Base-by-base conservation (phyloP, 257 asterid genomes). In the Rehmannia glutinosa region DNA sequence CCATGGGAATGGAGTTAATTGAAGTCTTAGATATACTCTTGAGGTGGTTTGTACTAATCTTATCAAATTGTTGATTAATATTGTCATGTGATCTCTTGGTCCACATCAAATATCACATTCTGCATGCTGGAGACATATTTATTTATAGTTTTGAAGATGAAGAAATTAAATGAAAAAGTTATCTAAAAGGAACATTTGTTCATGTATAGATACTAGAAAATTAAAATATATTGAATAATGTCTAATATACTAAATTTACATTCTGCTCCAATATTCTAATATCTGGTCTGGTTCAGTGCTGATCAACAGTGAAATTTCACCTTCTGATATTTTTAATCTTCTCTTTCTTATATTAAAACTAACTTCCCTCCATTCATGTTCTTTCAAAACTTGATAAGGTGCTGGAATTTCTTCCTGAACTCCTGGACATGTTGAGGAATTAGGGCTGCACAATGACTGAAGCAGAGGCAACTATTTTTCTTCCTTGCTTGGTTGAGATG, bases 331-430 rank as follows among this genome's bases (percentile, higher is more conserved):
- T 43, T 42, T 5, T n/a, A 32, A n/a, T 56, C 39, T 68, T 33
- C 38, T 12, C n/a, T 25, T 16, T 41, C 13, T 61, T 12, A 8
- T 32, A 41, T 13, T 64, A 46, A 43, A 51, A 66, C 52, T 58
- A n/a, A 38, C 68, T 76, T 41, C 66, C 41, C 16, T 42, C 69
- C 21, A 32, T 65, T 49, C 46, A 15, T 35, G 66, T 46, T 68
- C 52, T 17, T 70, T 50, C 27, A 11, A 43, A 63, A 68, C 69
- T 65, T 71, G 57, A 53, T 32, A 66, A 94, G 99, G 99, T 94
- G 69, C 93, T 94, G 84, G 99, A 94, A 75, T 94, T 91, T 81
- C 96, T 94, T 79, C 94, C 96, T 53, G 99, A 94, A 70, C 97
- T 94, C 76, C 74, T 94, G 35, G 95, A 89, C 65, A 76, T 78